Base-by-base conservation (phyloP, 2,329 filamentous ascomycete species). In the Pseudocercospora crystallina region DNA sequence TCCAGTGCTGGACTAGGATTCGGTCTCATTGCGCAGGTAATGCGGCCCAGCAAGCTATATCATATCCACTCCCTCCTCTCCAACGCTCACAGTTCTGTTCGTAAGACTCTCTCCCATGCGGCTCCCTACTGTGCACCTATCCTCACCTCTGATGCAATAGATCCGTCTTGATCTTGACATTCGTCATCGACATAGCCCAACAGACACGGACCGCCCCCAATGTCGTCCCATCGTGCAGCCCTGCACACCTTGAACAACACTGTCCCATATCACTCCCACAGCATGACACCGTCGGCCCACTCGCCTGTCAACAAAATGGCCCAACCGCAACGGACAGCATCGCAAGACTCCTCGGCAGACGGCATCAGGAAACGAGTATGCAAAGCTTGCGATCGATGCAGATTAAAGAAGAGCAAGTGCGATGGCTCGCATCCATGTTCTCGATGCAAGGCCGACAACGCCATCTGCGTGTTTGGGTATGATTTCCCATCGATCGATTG, bases 371-470 rank as follows among this genome's bases (percentile, higher is more conserved):
- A 85, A 70, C 75, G 82, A 62, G 82, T 85, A 34, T 83, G 82
- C 67, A 85, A 85, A 70, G 82, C 82, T 17, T 85, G 82, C 68
- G 82, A 85, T 68, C 76, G 82, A 52, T 85, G 82, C 71, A 75
- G 82, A 41, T 61, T 84, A 51, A 85, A 85, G 70, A 85, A 85
- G 65, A 84, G 81, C 65, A 85, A 85, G 79, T 85, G 82, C 68
- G 82, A 85, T 63, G 82, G 82, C 57, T 73, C 78, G 33, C 79
- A 73, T 59, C 81, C 82, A 13, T 85, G 82, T 71, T 76, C 76
- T 59, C 73, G 82, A 53, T 85, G 82, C 69, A 80, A 80, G 63
- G 75, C 79, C 53, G 82, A 85, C 67, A 84, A 85, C 65, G 78
- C 80, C 35, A 82, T 84, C 54, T 85, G 82, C 60, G 78, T 83